Conservation (phyloP, 768 basidiomycete genomes). For the Lepiota subincarnata region DNA sequence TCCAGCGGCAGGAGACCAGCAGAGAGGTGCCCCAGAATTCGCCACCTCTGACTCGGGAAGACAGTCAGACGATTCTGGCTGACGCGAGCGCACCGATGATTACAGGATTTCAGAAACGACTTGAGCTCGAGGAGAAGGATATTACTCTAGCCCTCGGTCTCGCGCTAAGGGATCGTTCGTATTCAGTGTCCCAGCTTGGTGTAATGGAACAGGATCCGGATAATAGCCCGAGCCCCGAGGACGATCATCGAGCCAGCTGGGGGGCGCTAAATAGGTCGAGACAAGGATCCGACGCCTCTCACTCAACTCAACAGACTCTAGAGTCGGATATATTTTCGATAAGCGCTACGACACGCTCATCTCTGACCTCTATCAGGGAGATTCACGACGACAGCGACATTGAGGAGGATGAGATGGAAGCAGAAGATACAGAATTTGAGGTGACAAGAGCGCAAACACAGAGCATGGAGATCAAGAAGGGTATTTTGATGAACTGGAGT, state of each 20-base stretch:
- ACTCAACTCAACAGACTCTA: conserved; percentile 25
- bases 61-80: background rate
- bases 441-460: conserved; percentile 43
- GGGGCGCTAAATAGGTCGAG: conserved; percentile 9
- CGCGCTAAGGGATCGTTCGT: conserved; percentile 14
- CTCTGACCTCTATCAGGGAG: conserved; percentile 16
- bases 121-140: conserved; percentile 25
- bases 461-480: conserved; percentile 48
- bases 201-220: background rate
- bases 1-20: background rate
- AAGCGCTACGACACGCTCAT: conserved; percentile 14
- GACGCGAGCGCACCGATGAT: background rate
- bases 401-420: conserved; percentile 9
- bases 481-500: conserved; percentile 34
- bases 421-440: conserved; percentile 32
- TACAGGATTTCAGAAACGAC: conserved; percentile 18
- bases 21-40: background rate
- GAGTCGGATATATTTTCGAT: conserved; percentile 15
- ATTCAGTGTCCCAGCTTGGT: background rate
- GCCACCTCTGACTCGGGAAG: background rate
- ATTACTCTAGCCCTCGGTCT: conserved; percentile 22
- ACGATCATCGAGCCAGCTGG: conserved; percentile 4
- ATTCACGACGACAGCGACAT: conserved; percentile 10
- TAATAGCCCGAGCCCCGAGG: background rate
- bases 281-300: conserved; percentile 28